Evolutionary conservation across 2,329 filamentous ascomycete genomes (phyloP), one percentile per base, ranked within the genome.

Genomic region (Fusarium chuoi): DNA sequence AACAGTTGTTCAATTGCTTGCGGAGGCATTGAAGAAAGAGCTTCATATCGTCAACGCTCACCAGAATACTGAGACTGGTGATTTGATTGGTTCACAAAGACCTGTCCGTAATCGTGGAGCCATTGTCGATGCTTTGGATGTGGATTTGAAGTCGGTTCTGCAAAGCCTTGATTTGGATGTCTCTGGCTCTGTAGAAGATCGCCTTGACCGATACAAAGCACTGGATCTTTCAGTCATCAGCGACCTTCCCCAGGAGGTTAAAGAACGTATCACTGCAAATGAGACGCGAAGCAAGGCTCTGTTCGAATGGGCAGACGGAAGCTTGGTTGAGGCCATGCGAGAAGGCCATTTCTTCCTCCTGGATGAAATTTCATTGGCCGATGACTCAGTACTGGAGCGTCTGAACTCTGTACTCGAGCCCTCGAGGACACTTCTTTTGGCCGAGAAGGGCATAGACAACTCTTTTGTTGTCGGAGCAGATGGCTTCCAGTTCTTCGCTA

Each of bases 261-360:
- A 84, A 36, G 81, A 84, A n/a, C 84, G 83, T 30, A 87, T 91
- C 33, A 77, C 78, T 3, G 78, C 82, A 6, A 85, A 87, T 36
- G 85, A 86, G 64, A 87, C 88, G 20, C 92, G 94, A 76, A 91
- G 90, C 78, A 95, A 95, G 75, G 93, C 95, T 7, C 85, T 99
- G 2, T 99, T 99, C 64, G 95, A 98, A 83, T 99, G 96, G 96
- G 92, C 91, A 2, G 96, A 99, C 79, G 96, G 96, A 63, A 97
- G 93, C 79, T 88, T 99, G 4, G 94, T 99, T 3, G 92, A 96
- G 74, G 94, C 97, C 2, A 98, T 99, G 96, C 94, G 93, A 80
- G 88, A 89, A 28, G 96, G 95, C 0, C 90, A 95, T 74, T 95
- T 94, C 79, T 99, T 99, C 83, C 87, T 99, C 28, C 90, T 99